Conservation (phyloP, 2,329 filamentous ascomycete species). For the Colletotrichum euphorbiae region DNA sequence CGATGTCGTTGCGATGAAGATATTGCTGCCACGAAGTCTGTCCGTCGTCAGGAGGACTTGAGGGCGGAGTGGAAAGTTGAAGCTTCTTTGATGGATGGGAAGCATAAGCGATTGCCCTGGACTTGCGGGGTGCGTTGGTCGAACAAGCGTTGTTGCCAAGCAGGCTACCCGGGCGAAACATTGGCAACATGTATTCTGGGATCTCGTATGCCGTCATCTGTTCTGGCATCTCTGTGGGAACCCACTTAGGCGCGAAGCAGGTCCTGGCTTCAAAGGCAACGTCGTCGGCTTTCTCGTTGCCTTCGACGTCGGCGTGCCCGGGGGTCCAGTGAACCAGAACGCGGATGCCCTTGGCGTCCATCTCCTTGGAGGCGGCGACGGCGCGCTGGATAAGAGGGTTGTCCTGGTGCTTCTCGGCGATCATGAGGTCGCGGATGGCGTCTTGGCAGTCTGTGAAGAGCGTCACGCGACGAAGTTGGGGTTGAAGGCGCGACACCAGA, state of each 20-base stretch:
- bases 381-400: slow-evolving; percentile 24
- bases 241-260: slow-evolving; percentile 1
- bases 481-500: slow-evolving; percentile 5
- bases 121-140: too few species aligned
- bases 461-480: not conserved
- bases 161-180: too few species aligned
- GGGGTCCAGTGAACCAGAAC: slow-evolving; percentile 18
- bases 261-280: not conserved
- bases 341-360: not conserved
- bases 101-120: too few species aligned
- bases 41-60: too few species aligned
- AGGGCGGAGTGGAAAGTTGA: too few species aligned
- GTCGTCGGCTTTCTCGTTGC: slow-evolving; percentile 17
- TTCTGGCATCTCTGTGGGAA: slow-evolving; percentile 1
- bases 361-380: slow-evolving; percentile 4
- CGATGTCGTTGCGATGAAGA: too few species aligned
- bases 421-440: not conserved
- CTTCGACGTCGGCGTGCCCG: slow-evolving; percentile 21
- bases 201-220: slow-evolving; percentile 4
- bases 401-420: not conserved
- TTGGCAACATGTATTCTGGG: too few species aligned
- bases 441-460: slow-evolving; percentile 27
- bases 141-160: too few species aligned
- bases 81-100: too few species aligned
- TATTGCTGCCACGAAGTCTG: too few species aligned